phyloP scores from a whole-genome alignment of 768 basidiomycete species.

The Leccinum ochraceum region DNA sequence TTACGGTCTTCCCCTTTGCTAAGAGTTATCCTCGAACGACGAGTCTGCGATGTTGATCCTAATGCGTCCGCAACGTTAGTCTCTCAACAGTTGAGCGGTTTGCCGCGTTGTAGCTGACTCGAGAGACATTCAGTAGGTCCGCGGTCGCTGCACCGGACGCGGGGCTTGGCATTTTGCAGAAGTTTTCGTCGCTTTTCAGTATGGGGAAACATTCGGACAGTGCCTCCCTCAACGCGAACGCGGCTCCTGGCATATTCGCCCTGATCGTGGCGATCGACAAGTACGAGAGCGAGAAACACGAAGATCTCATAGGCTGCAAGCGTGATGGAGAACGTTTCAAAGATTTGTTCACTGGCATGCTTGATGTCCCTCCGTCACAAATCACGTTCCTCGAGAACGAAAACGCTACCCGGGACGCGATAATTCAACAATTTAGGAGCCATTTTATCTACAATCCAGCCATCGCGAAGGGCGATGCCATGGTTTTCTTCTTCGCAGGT shows the following conservation, averaged over 20 bases:
- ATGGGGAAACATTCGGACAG: neutral
- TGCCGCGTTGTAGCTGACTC: constrained; percentile 1
- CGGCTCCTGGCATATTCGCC: constrained; percentile 20
- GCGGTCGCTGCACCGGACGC: neutral
- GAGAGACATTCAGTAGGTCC: constrained; percentile 3
- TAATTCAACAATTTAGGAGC: constrained; percentile 5
- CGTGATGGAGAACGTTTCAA: constrained; percentile 19
- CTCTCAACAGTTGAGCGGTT: constrained; percentile 9
- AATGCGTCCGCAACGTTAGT: neutral
- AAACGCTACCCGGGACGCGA: constrained; percentile 13
- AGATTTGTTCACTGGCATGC: constrained; percentile 8
- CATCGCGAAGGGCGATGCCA: constrained; percentile 16
- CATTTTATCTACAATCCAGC: constrained; percentile 14
- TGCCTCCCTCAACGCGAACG: neutral
- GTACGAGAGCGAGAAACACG: neutral
- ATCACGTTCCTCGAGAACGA: constrained; percentile 20
- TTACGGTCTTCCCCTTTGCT: neutral
- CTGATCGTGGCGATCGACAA: constrained; percentile 20
- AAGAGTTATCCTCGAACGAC: neutral
- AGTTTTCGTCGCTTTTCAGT: neutral
- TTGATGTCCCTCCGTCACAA: constrained; percentile 14
- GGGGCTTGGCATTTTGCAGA: neutral
- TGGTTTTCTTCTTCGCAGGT: constrained; percentile 23
- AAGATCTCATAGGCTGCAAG: constrained; percentile 19
- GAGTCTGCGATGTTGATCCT: neutral